phyloP scores from a whole-genome alignment of 371 early-diverging fungal species.

The Capillidium heterosporum region DNA sequence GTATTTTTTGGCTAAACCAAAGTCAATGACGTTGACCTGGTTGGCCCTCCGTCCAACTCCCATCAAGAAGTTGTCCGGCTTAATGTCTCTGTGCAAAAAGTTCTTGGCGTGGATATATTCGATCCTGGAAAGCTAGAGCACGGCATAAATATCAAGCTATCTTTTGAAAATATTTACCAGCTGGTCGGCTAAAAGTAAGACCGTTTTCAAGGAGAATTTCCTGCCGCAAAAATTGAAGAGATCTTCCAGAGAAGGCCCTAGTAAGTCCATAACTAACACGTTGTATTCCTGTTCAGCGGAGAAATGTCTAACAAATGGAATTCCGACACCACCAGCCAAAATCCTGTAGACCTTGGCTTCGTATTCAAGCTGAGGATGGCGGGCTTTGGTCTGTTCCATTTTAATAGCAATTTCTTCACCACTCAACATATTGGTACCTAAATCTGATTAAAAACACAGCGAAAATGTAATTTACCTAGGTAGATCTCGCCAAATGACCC shows the following conservation, averaged over 20 bases:
- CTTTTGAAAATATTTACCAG: slow-evolving; percentile 42
- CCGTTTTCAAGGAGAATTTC: slow-evolving; percentile 96
- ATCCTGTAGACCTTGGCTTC: slow-evolving; percentile 91
- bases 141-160: neutral
- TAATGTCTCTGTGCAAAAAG: slow-evolving; percentile 68
- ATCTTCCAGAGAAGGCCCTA: slow-evolving; percentile 97
- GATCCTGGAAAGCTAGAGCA: slow-evolving; percentile 68
- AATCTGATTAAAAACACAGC: slow-evolving; percentile 3
- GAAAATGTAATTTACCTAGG: slow-evolving; percentile 37
- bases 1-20: slow-evolving; percentile 98
- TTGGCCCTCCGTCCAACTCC: slow-evolving; percentile 86
- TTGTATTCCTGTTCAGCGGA: slow-evolving; percentile 86
- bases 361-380: slow-evolving; percentile 94
- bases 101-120: slow-evolving; percentile 93
- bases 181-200: slow-evolving; percentile 94
- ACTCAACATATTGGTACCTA: slow-evolving; percentile 80
- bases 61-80: slow-evolving; percentile 99
- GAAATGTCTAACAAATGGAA: slow-evolving; percentile 89
- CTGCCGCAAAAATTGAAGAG: slow-evolving; percentile 96
- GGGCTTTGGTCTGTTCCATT: slow-evolving; percentile 79
- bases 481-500: slow-evolving; percentile 99
- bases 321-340: slow-evolving; percentile 87
- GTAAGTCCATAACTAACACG: slow-evolving; percentile 97
- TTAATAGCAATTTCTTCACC: slow-evolving; percentile 95
- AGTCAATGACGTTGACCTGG: slow-evolving; percentile 97